Evolutionary conservation across 1,139 yeast species (phyloP).

Genomic region (Saccharomycopsis hybrid): DNA sequence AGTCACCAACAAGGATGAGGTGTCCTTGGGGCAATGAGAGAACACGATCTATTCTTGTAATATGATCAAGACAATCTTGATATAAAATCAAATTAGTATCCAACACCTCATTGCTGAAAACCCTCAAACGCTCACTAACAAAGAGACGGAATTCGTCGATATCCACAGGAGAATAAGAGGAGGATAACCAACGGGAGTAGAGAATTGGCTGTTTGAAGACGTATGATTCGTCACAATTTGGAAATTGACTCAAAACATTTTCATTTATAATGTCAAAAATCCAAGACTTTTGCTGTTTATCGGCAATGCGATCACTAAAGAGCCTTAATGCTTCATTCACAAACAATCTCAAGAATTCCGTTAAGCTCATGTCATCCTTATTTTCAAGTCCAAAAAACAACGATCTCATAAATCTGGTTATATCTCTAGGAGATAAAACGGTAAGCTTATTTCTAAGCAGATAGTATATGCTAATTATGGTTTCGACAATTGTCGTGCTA

Average conservation of each 20-base stretch:
- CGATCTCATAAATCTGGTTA: slow-evolving; percentile 87
- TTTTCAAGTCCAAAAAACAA: slow-evolving; percentile 50
- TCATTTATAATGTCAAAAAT: slow-evolving; percentile 40
- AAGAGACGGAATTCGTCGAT: slow-evolving; percentile 45
- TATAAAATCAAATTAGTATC: slow-evolving; percentile 58
- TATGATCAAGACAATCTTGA: slow-evolving; percentile 69
- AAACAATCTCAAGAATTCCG: slow-evolving; percentile 59
- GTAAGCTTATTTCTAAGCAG: slow-evolving; percentile 41
- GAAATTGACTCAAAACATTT: slow-evolving; percentile 33
- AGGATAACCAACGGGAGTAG: slow-evolving; percentile 70
- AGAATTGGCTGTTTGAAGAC: slow-evolving; percentile 47
- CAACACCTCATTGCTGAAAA: slow-evolving; percentile 72
- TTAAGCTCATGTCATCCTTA: slow-evolving; percentile 33
- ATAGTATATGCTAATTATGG: slow-evolving; percentile 63
- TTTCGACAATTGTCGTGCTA: slow-evolving; percentile 25
- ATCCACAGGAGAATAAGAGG: slow-evolving; percentile 53
- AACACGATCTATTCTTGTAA: slow-evolving; percentile 75
- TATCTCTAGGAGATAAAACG: slow-evolving; percentile 78
- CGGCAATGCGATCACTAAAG: slow-evolving; percentile 65
- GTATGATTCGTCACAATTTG: slow-evolving; percentile 41
- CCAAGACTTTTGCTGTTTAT: slow-evolving; percentile 44
- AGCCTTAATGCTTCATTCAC: slow-evolving; percentile 76
- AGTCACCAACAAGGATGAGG: slow-evolving; percentile 78
- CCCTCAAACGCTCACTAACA: slow-evolving; percentile 56
- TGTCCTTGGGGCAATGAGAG: slow-evolving; percentile 87